Evolutionary conservation across 2,329 filamentous ascomycete species (phyloP), one percentile per base, ranked within the genome.

Genomic region (Fusarium illudens): DNA sequence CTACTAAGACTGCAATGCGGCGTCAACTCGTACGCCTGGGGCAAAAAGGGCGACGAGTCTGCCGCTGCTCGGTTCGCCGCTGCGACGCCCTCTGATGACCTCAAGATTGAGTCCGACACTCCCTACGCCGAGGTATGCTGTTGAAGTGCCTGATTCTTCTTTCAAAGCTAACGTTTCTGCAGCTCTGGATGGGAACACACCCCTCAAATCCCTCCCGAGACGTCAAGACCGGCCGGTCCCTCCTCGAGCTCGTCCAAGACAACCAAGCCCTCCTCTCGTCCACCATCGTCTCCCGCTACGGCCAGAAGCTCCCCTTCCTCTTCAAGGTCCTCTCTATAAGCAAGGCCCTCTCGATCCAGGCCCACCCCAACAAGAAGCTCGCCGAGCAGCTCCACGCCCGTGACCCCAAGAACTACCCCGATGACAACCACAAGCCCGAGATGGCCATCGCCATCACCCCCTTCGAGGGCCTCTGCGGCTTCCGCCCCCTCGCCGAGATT

Each of bases 101-200:
- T 98, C 77, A 85, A 85, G 10, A 90, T 99, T 64, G 87, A 97
- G 76, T 85, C 91, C 54, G 92, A 96, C 73, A 96, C 93, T 82
- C 95, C 96, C 30, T 99, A 99, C 76, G 94, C 96, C 50, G 96
- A 98, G 87, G 94, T 94, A 77, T 36, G 80, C 32, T 37, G 10
- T 17, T 29, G 6, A 34, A 15, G 9, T 27, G 42, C 20, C 13
- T 20, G 7, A 42, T 7, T 44, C 27, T n/a, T 50, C 27, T n/a
- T n/a, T n/a, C n/a, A n/a, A n/a, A 10, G 20, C 51, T 56, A 30
- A 68, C 65, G 22, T 54, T 6, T 15, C 9, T 27, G 4, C 72
- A 97, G 94, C 84, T 99, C 75, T 99, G 96, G 96, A 99, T 99
- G 96, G 96, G 96, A 76, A 97, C 95, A 1, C 96, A 99, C 76